These are phyloP conservation scores for Debaryomyces sp. DNA, from an alignment of 1,139 yeast genomes.

Conservation along the genomic window DNA sequence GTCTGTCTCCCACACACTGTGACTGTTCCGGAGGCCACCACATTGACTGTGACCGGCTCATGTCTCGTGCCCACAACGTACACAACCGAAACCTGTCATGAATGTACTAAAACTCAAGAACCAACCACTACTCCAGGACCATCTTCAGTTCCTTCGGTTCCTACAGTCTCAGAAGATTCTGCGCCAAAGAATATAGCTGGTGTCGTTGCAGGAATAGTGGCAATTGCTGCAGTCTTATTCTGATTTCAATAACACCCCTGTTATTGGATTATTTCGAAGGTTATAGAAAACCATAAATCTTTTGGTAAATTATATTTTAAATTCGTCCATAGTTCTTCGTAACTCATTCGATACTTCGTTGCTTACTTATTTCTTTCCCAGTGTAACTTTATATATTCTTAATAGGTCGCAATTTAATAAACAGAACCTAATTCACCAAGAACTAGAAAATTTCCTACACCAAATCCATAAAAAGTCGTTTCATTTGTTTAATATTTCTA, in stretches of 20 bases:
- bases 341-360: neutral
- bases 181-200: constrained; percentile 9
- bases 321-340: neutral
- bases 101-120: constrained; percentile 11
- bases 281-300: neutral
- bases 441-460: neutral
- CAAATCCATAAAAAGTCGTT: neutral
- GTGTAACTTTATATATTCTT: neutral
- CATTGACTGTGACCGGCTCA: constrained; percentile 39
- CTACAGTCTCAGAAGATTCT: constrained; percentile 6
- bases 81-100: constrained; percentile 14
- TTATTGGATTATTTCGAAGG: neutral
- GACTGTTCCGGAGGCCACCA: constrained; percentile 37
- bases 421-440: neutral
- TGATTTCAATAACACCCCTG: neutral
- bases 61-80: constrained; percentile 41
- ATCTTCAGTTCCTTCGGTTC: neutral
- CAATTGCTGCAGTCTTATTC: constrained; percentile 7
- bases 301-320: neutral
- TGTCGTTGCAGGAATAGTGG: constrained; percentile 7
- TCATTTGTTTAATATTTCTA: neutral
- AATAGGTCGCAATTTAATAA: neutral
- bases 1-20: constrained; percentile 25
- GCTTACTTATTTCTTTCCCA: neutral
- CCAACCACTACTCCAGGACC: constrained; percentile 3